Conservation (phyloP, 352 stramenopile species). For the Plasmopara viticola region DNA sequence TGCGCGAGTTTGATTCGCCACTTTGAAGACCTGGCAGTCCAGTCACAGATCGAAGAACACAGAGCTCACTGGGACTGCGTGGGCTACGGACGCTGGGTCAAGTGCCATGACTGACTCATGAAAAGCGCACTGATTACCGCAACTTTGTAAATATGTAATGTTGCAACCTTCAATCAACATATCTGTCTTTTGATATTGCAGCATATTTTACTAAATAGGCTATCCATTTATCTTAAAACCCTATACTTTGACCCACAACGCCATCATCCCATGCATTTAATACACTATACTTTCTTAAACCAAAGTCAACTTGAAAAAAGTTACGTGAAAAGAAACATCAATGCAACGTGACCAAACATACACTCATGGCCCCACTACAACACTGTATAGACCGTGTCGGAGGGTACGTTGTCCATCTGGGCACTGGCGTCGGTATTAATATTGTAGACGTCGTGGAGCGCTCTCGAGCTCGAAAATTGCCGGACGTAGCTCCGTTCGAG, state of each 20-base stretch:
- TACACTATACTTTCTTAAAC: too few relatives aligned
- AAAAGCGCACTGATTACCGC: too few relatives aligned
- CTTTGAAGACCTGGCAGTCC: background rate
- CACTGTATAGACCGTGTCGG: slow-evolving; percentile 18
- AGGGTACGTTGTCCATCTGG: slow-evolving; percentile 7
- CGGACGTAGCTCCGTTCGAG: slow-evolving; percentile 14
- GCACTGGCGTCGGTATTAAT: slow-evolving; percentile 13
- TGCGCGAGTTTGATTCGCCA: background rate
- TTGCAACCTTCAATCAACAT: too few relatives aligned
- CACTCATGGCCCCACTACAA: slow-evolving; percentile 5
- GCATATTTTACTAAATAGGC: too few relatives aligned
- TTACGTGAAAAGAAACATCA: too few relatives aligned
- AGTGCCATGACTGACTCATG: background rate
- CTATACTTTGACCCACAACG: too few relatives aligned
- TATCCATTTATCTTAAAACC: too few relatives aligned
- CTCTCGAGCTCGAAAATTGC: slow-evolving; percentile 25
- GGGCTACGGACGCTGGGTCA: slow-evolving; percentile 17
- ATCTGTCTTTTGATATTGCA: too few relatives aligned
- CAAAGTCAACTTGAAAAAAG: too few relatives aligned
- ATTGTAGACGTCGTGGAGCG: slow-evolving; percentile 27
- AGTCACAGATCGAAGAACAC: background rate
- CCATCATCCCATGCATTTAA: too few relatives aligned
- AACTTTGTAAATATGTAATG: too few relatives aligned
- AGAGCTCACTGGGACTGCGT: slow-evolving; percentile 12
- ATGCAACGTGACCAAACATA: too few relatives aligned